Evolutionary conservation across 768 basidiomycete genomes (phyloP).

Genomic region (Lyophyllum decastes): DNA sequence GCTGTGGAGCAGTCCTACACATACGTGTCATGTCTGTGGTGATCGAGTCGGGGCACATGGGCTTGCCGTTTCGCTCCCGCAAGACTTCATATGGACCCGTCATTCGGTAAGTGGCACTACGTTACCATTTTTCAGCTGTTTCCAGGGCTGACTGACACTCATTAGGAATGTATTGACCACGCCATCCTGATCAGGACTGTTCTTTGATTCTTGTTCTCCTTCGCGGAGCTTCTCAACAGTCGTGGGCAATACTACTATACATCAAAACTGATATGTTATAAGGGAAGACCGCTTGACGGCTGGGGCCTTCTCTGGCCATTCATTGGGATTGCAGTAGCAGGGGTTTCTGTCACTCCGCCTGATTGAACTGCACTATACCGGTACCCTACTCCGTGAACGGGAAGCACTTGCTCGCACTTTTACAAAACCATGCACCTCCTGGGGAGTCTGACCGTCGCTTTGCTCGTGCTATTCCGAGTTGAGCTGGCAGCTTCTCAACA

Average conservation of each 20-base stretch:
- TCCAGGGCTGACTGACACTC: too few relatives aligned
- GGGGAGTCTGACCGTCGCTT: not conserved
- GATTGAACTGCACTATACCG: not conserved
- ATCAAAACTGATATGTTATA: not conserved
- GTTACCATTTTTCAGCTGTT: too few relatives aligned
- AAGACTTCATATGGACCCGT: too few relatives aligned
- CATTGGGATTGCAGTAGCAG: not conserved
- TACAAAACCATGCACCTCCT: not conserved
- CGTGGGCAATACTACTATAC: too few relatives aligned
- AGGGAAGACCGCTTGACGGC: not conserved
- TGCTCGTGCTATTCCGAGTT: conserved; percentile 19
- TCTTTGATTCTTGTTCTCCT: not conserved
- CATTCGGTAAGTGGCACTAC: too few relatives aligned
- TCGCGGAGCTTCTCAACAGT: not conserved
- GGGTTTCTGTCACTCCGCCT: not conserved
- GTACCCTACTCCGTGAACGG: not conserved
- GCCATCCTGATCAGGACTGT: too few relatives aligned
- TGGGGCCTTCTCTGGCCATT: not conserved
- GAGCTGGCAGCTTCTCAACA: conserved; percentile 42
- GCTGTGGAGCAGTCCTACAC: too few relatives aligned
- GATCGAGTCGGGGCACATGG: too few relatives aligned
- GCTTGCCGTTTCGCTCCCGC: too few relatives aligned
- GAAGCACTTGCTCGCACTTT: not conserved
- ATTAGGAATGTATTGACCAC: too few relatives aligned
- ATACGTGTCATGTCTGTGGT: too few relatives aligned